phyloP scores from a whole-genome alignment of 1,284 basidiomycete species.

The Stereum hirsutum region DNA sequence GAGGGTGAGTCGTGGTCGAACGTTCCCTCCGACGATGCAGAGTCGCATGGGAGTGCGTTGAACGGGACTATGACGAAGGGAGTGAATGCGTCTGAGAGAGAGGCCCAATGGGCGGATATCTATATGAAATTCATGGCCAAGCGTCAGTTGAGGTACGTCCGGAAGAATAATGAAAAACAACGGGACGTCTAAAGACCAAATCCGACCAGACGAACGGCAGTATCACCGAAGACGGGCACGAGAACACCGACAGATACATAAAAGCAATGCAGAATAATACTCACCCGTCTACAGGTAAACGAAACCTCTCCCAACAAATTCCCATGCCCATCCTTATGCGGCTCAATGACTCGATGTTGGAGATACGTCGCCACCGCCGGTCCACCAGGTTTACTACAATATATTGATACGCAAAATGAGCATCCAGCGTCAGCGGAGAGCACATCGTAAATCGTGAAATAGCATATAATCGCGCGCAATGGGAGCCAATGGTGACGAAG shows the following conservation, averaged over 20 bases:
- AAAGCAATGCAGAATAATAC: background rate
- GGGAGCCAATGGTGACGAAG: background rate
- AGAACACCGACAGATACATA: slow-evolving; percentile 3
- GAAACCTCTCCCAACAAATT: slow-evolving; percentile 29
- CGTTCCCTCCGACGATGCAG: too few species aligned
- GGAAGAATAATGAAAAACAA: too few species aligned
- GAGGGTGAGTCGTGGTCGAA: too few species aligned
- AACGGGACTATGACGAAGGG: slow-evolving; percentile 28
- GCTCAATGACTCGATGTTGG: slow-evolving; percentile 27
- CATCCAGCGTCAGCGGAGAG: too few species aligned
- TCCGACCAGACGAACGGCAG: too few species aligned
- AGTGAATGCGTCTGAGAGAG: slow-evolving; percentile 25
- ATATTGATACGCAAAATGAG: background rate
- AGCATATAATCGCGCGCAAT: too few species aligned
- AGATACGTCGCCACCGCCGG: slow-evolving; percentile 26
- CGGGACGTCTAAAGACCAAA: too few species aligned
- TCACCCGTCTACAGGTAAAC: slow-evolving; percentile 25
- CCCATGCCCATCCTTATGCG: slow-evolving; percentile 27
- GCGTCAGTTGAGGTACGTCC: too few species aligned
- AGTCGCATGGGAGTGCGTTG: slow-evolving; percentile 27
- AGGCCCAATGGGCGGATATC: slow-evolving; percentile 29
- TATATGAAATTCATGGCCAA: slow-evolving; percentile 7
- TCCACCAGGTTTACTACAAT: slow-evolving; percentile 34
- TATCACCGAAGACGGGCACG: too few species aligned
- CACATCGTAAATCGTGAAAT: too few species aligned